Evolutionary conservation across 2,329 filamentous ascomycete genomes (phyloP), one percentile per base, ranked within the genome.

Genomic region (Phialemoniopsis sp.): DNA sequence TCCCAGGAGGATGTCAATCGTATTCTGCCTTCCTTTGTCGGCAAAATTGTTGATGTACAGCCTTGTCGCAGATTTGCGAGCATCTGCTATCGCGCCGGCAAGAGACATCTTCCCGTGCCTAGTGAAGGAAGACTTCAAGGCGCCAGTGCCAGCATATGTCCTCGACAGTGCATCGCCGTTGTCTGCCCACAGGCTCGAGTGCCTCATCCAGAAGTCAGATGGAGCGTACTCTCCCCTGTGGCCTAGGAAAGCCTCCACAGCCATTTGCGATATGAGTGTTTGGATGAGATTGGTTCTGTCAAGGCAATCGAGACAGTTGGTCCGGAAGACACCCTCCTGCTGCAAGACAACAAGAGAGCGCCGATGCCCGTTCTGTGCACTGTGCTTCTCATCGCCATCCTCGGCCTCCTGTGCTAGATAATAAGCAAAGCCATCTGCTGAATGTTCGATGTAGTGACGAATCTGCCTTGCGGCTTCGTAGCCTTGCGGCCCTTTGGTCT

Each of bases 41-140:
- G 89, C 80, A 58, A 98, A 97, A 57, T 96, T 97, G 66, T 98
- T 98, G 66, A 96, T 91, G 57, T 96, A 97, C 46, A 96, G 78
- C 43, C 93, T 78, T 38, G 93, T 93, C 1, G 91, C 90, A 48
- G 89, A 95, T 63, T 98, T 98, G 39, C 91, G 80, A 33, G 89
- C 86, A 66, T 98, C 93, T n/a, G 93, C 90, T 50, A 98, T 79
- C 10, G 90, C 88, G 19, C 93, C 93, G 2, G 90, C 88, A 17
- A 97, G 63, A 10, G 90, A 95, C 88, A 95, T 96, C 63, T 96
- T 97, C 28, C 93, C 93, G 55, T 87, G 82, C 41, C 93, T 78
- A 2, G 93, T 98, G 52, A 95, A 97, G 0, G 90, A 96, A 3
- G 89, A 90, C 60, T 97, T 98, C 33, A 98, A 69, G 13, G 93